These are phyloP conservation scores for Vanrija sp. DNA, from an alignment of 1,284 basidiomycete genomes.

Conservation along the genomic window DNA sequence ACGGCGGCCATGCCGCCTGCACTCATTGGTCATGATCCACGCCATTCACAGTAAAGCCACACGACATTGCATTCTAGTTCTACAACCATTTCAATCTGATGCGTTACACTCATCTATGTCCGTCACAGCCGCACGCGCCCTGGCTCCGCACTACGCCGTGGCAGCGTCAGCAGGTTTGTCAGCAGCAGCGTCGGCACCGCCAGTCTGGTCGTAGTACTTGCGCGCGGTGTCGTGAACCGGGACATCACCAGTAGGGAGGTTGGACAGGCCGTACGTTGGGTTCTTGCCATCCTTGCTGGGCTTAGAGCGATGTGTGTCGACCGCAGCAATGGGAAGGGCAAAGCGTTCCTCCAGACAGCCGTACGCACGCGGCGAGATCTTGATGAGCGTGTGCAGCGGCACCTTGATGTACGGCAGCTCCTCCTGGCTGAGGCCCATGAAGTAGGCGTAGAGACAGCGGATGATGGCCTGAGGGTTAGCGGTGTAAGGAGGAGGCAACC, in stretches of 20 bases:
- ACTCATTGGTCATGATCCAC: no score
- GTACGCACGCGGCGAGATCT: constrained; percentile 95
- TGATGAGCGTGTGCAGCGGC: constrained; percentile 94
- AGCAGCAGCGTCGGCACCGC: no score
- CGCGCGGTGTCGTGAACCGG: constrained; percentile 7
- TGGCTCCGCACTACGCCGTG: no score
- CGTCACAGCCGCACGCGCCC: no score
- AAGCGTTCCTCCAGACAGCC: constrained; percentile 96
- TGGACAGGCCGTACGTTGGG: not conserved
- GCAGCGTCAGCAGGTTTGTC: no score
- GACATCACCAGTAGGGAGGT: not conserved
- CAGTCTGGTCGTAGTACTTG: constrained; percentile 12
- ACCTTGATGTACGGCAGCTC: constrained; percentile 98
- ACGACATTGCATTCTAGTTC: no score
- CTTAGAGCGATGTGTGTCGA: constrained; percentile 91
- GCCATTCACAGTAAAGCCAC: no score
- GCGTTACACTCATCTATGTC: no score
- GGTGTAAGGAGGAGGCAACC: constrained; percentile 16
- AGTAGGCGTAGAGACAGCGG: constrained; percentile 92
- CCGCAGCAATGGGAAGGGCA: constrained; percentile 79
- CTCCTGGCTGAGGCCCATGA: constrained; percentile 84
- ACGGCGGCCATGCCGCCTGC: no score
- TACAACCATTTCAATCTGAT: no score
- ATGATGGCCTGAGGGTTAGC: constrained; percentile 65
- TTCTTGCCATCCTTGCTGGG: constrained; percentile 50